These are phyloP conservation scores for Cystofilobasidium macerans DNA, from an alignment of 768 basidiomycete species.

Conservation along the genomic window DNA sequence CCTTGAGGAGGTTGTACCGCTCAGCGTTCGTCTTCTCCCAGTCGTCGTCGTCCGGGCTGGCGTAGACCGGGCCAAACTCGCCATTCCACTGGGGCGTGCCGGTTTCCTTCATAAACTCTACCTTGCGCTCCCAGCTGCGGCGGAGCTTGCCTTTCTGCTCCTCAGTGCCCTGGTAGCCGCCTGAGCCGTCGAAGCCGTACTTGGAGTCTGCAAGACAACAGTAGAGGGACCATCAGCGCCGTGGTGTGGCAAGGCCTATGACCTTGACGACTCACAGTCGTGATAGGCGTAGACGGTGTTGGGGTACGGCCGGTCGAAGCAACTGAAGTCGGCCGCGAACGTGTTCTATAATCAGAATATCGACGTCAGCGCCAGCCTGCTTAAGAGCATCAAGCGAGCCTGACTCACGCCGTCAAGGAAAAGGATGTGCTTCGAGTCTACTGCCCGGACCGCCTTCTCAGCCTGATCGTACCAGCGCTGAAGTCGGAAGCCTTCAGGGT, in stretches of 20 bases:
- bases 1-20: slow-evolving; percentile 56
- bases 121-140: slow-evolving; percentile 59
- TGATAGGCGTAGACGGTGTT: slow-evolving; percentile 71
- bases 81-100: slow-evolving; percentile 45
- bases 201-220: background rate
- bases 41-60: slow-evolving; percentile 45
- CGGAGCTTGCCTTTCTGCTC: slow-evolving; percentile 48
- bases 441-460: slow-evolving; percentile 56
- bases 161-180: slow-evolving; percentile 34
- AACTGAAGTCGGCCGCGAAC: slow-evolving; percentile 46
- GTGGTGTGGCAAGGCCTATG: slow-evolving; percentile 56
- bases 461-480: slow-evolving; percentile 58
- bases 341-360: slow-evolving; percentile 45
- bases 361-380: background rate
- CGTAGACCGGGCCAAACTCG: slow-evolving; percentile 76
- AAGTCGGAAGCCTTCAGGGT: slow-evolving; percentile 55
- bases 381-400: background rate
- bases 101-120: slow-evolving; percentile 60
- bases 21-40: slow-evolving; percentile 57
- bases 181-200: slow-evolving; percentile 10
- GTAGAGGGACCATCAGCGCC: slow-evolving; percentile 23
- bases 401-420: slow-evolving; percentile 54
- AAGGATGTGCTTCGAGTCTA: slow-evolving; percentile 60
- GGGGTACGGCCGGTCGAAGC: slow-evolving; percentile 49
- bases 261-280: slow-evolving; percentile 54